These are phyloP conservation scores for Cyberlindnera petersonii DNA, from an alignment of 805 yeast genomes.

Conservation along the genomic window DNA sequence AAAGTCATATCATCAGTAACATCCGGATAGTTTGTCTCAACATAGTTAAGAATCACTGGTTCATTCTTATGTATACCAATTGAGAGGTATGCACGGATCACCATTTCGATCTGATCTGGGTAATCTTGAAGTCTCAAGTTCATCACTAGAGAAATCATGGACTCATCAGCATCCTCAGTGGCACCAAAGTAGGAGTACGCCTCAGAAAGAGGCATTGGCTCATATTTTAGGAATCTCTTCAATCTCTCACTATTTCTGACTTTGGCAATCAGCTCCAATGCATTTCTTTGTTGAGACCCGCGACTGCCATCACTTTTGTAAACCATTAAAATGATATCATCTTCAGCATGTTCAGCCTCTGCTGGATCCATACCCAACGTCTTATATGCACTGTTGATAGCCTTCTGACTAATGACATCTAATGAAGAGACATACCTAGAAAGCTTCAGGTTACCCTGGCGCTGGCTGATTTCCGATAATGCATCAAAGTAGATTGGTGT, in stretches of 20 bases:
- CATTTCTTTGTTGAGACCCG: slow-evolving; percentile 33
- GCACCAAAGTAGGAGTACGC: slow-evolving; percentile 53
- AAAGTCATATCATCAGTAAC: slow-evolving; percentile 27
- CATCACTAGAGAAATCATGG: slow-evolving; percentile 71
- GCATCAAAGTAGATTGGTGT: slow-evolving; percentile 57
- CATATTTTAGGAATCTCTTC: slow-evolving; percentile 39
- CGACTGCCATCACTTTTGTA: slow-evolving; percentile 30
- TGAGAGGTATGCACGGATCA: slow-evolving; percentile 56
- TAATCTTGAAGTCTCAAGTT: slow-evolving; percentile 58
- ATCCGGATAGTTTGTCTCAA: slow-evolving; percentile 36
- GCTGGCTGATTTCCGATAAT: slow-evolving; percentile 45
- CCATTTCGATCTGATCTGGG: slow-evolving; percentile 37
- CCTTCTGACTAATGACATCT: slow-evolving; percentile 51
- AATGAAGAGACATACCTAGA: slow-evolving; percentile 42
- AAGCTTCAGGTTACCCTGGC: slow-evolving; percentile 43
- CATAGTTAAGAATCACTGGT: slow-evolving; percentile 49
- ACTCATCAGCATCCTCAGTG: slow-evolving; percentile 55
- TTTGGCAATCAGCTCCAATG: slow-evolving; percentile 37
- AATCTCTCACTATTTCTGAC: slow-evolving; percentile 35
- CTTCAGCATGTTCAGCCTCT: slow-evolving; percentile 24
- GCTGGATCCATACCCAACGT: slow-evolving; percentile 33
- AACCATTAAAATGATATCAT: slow-evolving; percentile 30
- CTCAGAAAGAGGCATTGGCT: slow-evolving; percentile 42
- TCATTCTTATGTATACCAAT: slow-evolving; percentile 59
- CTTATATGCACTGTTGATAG: slow-evolving; percentile 37